Conservation (phyloP, 495 filamentous ascomycete species). For the Geopyxis carbonaria region DNA sequence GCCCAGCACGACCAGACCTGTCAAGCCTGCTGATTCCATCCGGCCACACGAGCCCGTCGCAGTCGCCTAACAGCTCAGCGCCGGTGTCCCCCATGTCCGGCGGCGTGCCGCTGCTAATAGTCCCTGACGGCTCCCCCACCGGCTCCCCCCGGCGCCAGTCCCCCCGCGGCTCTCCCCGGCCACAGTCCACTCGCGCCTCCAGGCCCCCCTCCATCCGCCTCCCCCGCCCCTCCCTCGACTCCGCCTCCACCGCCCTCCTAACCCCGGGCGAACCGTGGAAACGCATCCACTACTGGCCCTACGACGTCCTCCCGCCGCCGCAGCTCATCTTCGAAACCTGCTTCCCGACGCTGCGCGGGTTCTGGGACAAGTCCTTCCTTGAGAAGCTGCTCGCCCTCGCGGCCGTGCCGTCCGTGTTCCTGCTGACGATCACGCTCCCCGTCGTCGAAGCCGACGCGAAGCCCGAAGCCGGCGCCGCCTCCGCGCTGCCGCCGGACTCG, state of each 20-base stretch:
- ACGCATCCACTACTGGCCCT: slow-evolving; percentile 53
- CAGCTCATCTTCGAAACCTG: slow-evolving; percentile 53
- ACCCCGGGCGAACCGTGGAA: slow-evolving; percentile 16
- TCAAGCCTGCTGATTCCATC: slow-evolving; percentile 12
- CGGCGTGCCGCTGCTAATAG: slow-evolving; percentile 1
- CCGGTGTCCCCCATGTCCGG: slow-evolving; percentile 11
- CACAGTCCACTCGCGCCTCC: slow-evolving; percentile 26
- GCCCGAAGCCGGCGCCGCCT: not conserved
- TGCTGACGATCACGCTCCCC: slow-evolving; percentile 82
- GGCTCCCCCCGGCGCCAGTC: slow-evolving; percentile 27
- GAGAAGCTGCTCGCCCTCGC: slow-evolving; percentile 62
- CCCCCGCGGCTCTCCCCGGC: slow-evolving; percentile 35
- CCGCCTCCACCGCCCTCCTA: slow-evolving; percentile 27
- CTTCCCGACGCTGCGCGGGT: slow-evolving; percentile 74
- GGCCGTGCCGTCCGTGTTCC: slow-evolving; percentile 74
- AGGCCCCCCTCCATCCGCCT: slow-evolving; percentile 36
- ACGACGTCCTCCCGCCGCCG: slow-evolving; percentile 49
- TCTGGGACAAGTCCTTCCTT: slow-evolving; percentile 57
- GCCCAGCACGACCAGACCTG: not conserved
- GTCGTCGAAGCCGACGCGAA: slow-evolving; percentile 45
- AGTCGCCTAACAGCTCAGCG: slow-evolving; percentile 11
- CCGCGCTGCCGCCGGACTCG: not conserved
- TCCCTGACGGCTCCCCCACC: slow-evolving; percentile 26
- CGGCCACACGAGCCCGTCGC: slow-evolving; percentile 1
- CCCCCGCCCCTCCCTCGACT: slow-evolving; percentile 35